Percentiles rank a stretch among this genome's conserved stretches.
Conservation (phyloP, 768 basidiomycete species). For the Lentinula edodes region DNA sequence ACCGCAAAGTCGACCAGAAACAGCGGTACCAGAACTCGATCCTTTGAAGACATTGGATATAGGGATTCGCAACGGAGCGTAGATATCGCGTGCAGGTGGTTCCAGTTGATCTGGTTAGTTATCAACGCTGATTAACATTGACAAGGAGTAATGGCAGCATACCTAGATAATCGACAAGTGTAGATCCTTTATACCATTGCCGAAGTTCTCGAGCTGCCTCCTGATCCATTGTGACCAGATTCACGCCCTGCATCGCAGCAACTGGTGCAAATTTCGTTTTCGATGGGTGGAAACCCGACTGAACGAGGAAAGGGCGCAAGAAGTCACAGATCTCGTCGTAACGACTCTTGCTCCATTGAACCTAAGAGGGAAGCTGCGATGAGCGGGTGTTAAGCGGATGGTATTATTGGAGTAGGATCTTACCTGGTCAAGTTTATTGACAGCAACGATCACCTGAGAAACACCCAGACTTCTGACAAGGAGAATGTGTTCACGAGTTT, state of each 20-base stretch:
- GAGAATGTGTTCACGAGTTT: conserved; percentile 91
- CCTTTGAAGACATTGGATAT: conserved; percentile 95
- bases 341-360: conserved; percentile 78
- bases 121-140: background rate
- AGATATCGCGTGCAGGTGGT: conserved; percentile 74
- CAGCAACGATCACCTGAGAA: conserved; percentile 81
- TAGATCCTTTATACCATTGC: conserved; percentile 83
- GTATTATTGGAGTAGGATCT: conserved; percentile 13
- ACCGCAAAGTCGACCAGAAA: conserved; percentile 79
- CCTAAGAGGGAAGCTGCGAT: conserved; percentile 41
- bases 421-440: conserved; percentile 95
- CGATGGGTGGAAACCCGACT: conserved; percentile 78
- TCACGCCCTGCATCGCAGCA: conserved; percentile 86
- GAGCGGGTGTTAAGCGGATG: background rate
- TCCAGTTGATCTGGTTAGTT: conserved; percentile 65
- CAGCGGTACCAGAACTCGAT: conserved; percentile 68
- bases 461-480: conserved; percentile 92
- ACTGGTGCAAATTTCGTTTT: conserved; percentile 87
- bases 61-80: conserved; percentile 76
- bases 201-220: conserved; percentile 42
- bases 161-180: conserved; percentile 83
- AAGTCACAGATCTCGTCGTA: conserved; percentile 79
- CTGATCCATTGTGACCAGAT: conserved; percentile 53
- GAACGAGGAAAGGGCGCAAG: conserved; percentile 75
- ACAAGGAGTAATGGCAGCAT: conserved; percentile 5